Percentiles rank a stretch among this genome's conserved stretches.
These are phyloP conservation scores for Phanerochaete carnosa DNA, from an alignment of 768 basidiomycete genomes.

Conservation along the genomic window DNA sequence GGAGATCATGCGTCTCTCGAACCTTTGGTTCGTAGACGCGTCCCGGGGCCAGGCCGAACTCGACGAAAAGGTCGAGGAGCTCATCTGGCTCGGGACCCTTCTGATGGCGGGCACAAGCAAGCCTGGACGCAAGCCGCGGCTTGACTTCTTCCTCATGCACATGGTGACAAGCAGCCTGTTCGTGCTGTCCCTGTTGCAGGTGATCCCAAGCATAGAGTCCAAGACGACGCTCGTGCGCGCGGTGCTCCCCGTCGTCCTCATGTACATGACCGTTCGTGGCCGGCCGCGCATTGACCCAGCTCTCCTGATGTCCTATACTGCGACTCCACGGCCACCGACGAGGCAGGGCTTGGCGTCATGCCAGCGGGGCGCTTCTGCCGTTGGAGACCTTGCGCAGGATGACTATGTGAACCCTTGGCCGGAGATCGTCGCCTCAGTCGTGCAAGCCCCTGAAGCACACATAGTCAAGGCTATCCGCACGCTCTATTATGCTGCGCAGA, in stretches of 20 bases:
- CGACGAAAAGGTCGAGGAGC: constrained; percentile 44
- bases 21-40: constrained; percentile 36
- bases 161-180: constrained; percentile 51
- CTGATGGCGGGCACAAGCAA: constrained; percentile 46
- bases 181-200: constrained; percentile 38
- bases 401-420: constrained; percentile 51
- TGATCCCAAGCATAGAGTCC: constrained; percentile 28
- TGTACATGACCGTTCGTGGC: constrained; percentile 40
- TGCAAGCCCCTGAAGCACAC: constrained; percentile 53
- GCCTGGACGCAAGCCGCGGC: constrained; percentile 42
- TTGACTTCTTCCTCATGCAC: constrained; percentile 62
- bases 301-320: constrained; percentile 44
- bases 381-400: constrained; percentile 35
- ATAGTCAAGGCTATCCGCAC: constrained; percentile 36
- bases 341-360: neutral
- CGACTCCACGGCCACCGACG: constrained; percentile 37
- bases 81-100: constrained; percentile 45
- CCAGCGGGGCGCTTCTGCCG: constrained; percentile 6
- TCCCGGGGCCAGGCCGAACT: constrained; percentile 32
- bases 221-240: constrained; percentile 46
- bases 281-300: constrained; percentile 49
- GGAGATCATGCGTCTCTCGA: constrained; percentile 43
- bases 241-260: constrained; percentile 36
- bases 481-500: constrained; percentile 1
- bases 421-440: constrained; percentile 38